Base-by-base conservation (phyloP, 108 stramenopile genomes). In the Cyclotella choctawhatcheeana region DNA sequence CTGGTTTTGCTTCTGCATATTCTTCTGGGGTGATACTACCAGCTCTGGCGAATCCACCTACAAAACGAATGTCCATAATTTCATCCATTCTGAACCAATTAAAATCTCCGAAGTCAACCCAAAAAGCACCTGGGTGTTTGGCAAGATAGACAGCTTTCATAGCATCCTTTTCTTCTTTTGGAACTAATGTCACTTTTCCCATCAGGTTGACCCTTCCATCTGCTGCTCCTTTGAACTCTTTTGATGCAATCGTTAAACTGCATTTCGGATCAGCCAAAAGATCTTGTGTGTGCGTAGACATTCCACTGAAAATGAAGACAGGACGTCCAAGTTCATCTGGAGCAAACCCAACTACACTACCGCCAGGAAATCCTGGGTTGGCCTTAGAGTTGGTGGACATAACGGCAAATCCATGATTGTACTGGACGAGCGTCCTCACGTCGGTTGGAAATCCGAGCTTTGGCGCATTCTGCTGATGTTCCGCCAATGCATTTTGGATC, bases 21-120 rank as follows among this genome's bases (percentile, higher is more conserved):
- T 97, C 96, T 55, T 92, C 87, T 0, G 93, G 83, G 0, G 92
- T 81, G 32, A 97, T 73, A 30, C 77, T 72, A 7, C 97, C 97
- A 5, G 96, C 97, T 37, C 95, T 81, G 16, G 97, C 98, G 71
- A 98, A 98, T 5, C 98, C 98, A 12, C 98, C 98, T 0, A 97
- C 96, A 74, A 97, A 97, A 8, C 95, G 86, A 22, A 98, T 83
- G 40, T 83, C 76, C 26, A 76, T 71, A 32, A 98, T 91, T 31
- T 91, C 83, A 37, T 88, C 79, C 94, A 96, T 91, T 22, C 86
- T 66, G 73, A 91, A 96, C 85, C 84, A 95, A 33, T 82, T 82
- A 69, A 98, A 97, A 67, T 98, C 97, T 8, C 97, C 97, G 65
- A 98, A 98, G 44, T 96, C 76, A 2, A 94, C 74, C 88, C 98